phyloP scores from a whole-genome alignment of 257 asterid genomes.

The Gardenia jasminoides region DNA sequence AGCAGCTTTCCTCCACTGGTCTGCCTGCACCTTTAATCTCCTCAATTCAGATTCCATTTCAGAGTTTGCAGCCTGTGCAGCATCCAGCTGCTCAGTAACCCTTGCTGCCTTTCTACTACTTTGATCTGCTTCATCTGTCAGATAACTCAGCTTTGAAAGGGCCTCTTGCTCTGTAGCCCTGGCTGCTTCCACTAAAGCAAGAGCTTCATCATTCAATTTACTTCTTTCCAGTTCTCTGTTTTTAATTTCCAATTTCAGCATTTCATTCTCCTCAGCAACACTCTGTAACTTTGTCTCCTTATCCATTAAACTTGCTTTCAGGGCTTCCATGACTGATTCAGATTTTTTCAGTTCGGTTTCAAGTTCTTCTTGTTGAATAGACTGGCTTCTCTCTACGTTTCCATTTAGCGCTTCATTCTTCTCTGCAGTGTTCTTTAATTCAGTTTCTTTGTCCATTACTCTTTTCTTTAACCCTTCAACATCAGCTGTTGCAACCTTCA shows the following conservation, averaged over 20 bases:
- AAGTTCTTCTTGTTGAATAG: conserved; percentile 26
- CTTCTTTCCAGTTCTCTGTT: conserved; percentile 39
- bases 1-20: conserved; percentile 98
- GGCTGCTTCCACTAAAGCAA: conserved; percentile 47
- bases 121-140: conserved; percentile 72
- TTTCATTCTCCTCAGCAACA: conserved; percentile 54
- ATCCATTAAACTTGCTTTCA: conserved; percentile 42
- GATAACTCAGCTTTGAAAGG: conserved; percentile 50
- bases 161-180: conserved; percentile 68
- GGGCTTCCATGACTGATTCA: conserved; percentile 40
- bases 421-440: conserved; percentile 19
- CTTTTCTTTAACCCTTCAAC: conserved; percentile 45
- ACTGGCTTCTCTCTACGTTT: conserved; percentile 23
- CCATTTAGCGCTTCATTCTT: conserved; percentile 27
- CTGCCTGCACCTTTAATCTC: conserved; percentile 80
- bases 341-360: conserved; percentile 31
- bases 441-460: conserved; percentile 40
- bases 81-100: conserved; percentile 64
- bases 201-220: conserved; percentile 41
- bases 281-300: conserved; percentile 49
- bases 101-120: conserved; percentile 48
- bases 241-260: conserved; percentile 52
- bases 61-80: conserved; percentile 62
- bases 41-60: conserved; percentile 82
- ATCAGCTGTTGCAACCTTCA: conserved; percentile 40